Evolutionary conservation across 768 basidiomycete genomes (phyloP).

Genomic region (Steccherinum ochraceum): DNA sequence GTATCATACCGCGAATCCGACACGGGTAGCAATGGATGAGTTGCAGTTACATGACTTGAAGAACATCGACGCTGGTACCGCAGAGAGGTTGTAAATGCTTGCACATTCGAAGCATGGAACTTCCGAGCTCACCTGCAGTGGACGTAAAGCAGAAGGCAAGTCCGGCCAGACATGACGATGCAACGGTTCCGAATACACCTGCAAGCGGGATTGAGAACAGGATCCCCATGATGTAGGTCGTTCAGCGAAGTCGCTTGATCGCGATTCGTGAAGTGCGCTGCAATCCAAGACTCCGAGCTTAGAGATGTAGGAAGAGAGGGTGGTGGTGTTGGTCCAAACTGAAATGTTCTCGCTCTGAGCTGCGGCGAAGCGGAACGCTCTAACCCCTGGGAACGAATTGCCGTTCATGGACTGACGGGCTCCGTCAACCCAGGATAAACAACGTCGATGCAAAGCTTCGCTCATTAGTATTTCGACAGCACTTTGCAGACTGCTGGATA

Average conservation of each 20-base stretch:
- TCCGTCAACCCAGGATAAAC: too few species aligned
- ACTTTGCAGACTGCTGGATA: too few species aligned
- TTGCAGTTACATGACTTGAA: slow-evolving; percentile 99
- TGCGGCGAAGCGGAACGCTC: not conserved
- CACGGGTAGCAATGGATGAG: slow-evolving; percentile 94
- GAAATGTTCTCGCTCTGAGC: not conserved
- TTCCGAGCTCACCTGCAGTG: slow-evolving; percentile 55
- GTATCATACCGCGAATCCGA: slow-evolving; percentile 88
- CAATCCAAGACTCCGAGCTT: not conserved
- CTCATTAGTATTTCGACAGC: too few species aligned
- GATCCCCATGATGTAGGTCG: slow-evolving; percentile 51
- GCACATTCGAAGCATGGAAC: not conserved
- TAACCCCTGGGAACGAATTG: not conserved
- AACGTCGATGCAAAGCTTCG: too few species aligned
- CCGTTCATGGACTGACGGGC: not conserved
- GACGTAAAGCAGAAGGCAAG: slow-evolving; percentile 84
- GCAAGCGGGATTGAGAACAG: slow-evolving; percentile 68
- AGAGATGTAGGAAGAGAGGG: not conserved
- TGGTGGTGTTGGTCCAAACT: not conserved
- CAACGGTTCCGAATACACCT: slow-evolving; percentile 64
- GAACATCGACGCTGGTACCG: slow-evolving; percentile 80
- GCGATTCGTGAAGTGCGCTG: too few species aligned
- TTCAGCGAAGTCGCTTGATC: not conserved
- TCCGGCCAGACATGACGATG: slow-evolving; percentile 77
- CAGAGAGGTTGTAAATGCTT: not conserved